Evolutionary conservation across 148 eudicot genomes (phyloP), one percentile per base, ranked within the genome.

Genomic region (Rhododendron molle): DNA sequence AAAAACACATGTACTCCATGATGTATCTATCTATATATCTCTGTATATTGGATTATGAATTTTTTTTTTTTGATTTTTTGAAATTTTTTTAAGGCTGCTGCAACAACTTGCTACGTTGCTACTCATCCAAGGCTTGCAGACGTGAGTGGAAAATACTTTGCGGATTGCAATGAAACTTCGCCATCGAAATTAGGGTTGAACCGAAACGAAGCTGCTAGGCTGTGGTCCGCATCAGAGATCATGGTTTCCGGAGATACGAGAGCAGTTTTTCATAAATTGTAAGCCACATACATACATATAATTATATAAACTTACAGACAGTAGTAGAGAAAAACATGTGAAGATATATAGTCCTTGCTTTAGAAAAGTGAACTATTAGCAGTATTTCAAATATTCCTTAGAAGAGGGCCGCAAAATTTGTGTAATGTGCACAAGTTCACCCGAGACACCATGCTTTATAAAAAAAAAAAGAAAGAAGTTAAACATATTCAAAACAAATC

Each of bases 181-280:
- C 81, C 92, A 2, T 95, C 99, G 0, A 94, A 95, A 83, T 40
- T 87, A 23, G 99, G 92, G 20, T 90, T 92, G 56, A 92, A 80
- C 89, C 83, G 84, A 5, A 81, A 73, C 36, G 91, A 95, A 65
- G 97, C 98, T n/a, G 89, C 90, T 21, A 86, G 88, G 30, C 80
- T 96, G 15, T 96, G 98, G 97, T 87, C 85, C 0, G 90, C 88
- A 4, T 96, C 99, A 1, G 96, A 94, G 77, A 82, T 85, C 78
- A 91, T 96, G 94, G 88, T 90, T 50, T 71, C 86, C 40, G 43
- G 73, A 13, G 52, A 88, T 10, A 49, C 86, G 74, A 89, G 86
- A 83, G 44, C 80, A 12, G 72, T 13, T 79, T 81, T 76, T 58
- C 54, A 79, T 80, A 28, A 21, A 49, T 46, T 23, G 28, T 50